Conservation (phyloP, 2,329 filamentous ascomycete species). For the Volutella citrinella region DNA sequence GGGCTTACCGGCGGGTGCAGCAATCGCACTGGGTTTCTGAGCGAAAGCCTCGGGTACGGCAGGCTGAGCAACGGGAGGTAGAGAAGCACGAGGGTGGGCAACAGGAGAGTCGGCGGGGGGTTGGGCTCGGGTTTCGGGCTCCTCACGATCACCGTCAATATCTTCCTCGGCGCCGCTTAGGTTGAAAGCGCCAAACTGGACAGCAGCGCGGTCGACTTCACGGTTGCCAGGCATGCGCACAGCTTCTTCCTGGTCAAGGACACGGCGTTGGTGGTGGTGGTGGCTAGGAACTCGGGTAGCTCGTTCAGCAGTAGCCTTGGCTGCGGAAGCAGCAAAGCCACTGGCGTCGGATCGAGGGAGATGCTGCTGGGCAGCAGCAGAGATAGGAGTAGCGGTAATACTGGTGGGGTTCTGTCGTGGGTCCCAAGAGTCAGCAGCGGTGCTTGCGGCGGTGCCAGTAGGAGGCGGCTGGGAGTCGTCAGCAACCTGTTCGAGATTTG, state of each 20-base stretch:
- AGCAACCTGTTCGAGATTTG: constrained; percentile 86
- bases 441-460: constrained; percentile 84
- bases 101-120: constrained; percentile 91
- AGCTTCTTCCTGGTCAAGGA: constrained; percentile 93
- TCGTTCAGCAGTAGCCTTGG: constrained; percentile 69
- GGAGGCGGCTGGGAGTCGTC: constrained; percentile 75
- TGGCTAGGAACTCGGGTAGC: constrained; percentile 71
- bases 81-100: constrained; percentile 77
- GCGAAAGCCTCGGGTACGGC: constrained; percentile 55
- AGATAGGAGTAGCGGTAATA: constrained; percentile 64
- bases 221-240: constrained; percentile 98
- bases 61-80: constrained; percentile 68
- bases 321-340: constrained; percentile 75
- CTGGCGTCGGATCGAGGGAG: constrained; percentile 52
- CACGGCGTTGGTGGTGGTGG: constrained; percentile 61
- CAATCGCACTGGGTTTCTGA: constrained; percentile 51
- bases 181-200: constrained; percentile 95
- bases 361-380: constrained; percentile 60
- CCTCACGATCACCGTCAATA: constrained; percentile 91
- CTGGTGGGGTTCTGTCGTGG: constrained; percentile 58
- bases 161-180: constrained; percentile 81
- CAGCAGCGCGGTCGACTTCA: constrained; percentile 85
- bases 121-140: constrained; percentile 90
- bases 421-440: constrained; percentile 82
- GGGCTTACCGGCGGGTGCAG: constrained; percentile 32